Percentiles rank a stretch among this genome's conserved stretches.
These are phyloP conservation scores for Ciborinia camelliae DNA, from an alignment of 2,329 filamentous ascomycete genomes.

Conservation along the genomic window DNA sequence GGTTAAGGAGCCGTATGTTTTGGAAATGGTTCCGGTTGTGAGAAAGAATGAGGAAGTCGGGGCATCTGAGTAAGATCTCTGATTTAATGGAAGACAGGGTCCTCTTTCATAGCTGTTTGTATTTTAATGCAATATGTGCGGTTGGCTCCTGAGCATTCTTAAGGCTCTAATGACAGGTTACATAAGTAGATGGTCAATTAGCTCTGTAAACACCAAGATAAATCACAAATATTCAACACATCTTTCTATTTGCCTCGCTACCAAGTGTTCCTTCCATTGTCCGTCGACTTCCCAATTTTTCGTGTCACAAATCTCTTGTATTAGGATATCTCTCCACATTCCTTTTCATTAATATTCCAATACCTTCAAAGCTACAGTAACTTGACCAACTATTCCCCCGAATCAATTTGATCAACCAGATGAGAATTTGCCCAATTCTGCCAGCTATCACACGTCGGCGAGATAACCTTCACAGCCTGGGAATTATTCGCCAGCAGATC, in stretches of 20 bases:
- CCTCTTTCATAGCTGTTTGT: background rate
- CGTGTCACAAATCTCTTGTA: too few species aligned
- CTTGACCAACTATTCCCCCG: constrained; percentile 38
- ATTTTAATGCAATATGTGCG: background rate
- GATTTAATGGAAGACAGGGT: background rate
- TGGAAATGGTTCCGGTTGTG: background rate
- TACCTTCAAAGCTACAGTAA: background rate
- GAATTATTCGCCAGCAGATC: constrained; percentile 41
- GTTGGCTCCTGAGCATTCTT: background rate
- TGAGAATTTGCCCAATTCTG: constrained; percentile 46
- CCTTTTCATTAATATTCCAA: background rate
- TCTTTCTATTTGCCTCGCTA: background rate
- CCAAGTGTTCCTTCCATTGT: too few species aligned
- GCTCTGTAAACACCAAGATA: background rate
- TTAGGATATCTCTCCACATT: background rate
- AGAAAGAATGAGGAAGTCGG: background rate
- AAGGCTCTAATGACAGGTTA: background rate
- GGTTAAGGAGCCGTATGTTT: background rate
- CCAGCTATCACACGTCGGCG: constrained; percentile 54
- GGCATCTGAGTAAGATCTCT: background rate
- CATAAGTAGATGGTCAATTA: background rate
- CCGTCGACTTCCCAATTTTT: too few species aligned
- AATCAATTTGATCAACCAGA: constrained; percentile 51
- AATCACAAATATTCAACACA: background rate
- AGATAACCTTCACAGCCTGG: constrained; percentile 46